Evolutionary conservation across 169 alveolate species (phyloP).

Genomic region (Eimeria praecox): DNA sequence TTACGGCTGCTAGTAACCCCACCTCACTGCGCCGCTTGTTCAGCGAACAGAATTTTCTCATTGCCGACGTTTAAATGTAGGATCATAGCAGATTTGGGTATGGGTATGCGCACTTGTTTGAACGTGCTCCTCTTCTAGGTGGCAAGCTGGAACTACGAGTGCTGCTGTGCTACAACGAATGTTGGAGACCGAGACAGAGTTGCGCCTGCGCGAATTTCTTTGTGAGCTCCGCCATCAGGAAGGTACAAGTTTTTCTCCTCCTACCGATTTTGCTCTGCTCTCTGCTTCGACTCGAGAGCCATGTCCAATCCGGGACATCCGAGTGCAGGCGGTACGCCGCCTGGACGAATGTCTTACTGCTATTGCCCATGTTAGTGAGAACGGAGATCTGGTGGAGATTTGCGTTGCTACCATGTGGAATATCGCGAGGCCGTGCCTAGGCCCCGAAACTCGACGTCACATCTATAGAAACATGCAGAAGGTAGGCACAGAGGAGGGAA

Average conservation of each 20-base stretch:
- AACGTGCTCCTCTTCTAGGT: conserved; percentile 12
- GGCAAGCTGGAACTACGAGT: conserved; percentile 64
- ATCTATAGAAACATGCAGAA: conserved; percentile 47
- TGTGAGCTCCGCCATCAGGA: conserved; percentile 45
- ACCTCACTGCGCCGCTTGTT: not conserved
- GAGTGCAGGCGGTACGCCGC: conserved; percentile 73
- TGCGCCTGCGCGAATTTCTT: conserved; percentile 69
- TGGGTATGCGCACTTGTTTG: not conserved
- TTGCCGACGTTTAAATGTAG: not conserved
- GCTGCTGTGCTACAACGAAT: conserved; percentile 54
- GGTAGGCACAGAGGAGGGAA: conserved; percentile 3
- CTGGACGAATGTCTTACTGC: conserved; percentile 66
- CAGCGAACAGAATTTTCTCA: not conserved
- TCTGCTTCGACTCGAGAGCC: conserved; percentile 51
- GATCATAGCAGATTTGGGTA: not conserved
- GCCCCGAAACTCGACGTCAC: conserved; percentile 50
- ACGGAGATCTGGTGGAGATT: conserved; percentile 62
- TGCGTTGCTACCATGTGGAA: conserved; percentile 72
- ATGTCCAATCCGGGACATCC: conserved; percentile 38
- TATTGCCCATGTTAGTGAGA: conserved; percentile 61
- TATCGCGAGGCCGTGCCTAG: conserved; percentile 68
- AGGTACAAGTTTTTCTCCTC: conserved; percentile 23
- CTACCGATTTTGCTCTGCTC: not conserved
- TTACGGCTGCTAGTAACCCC: not conserved
- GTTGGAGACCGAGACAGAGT: conserved; percentile 58